phyloP scores from a whole-genome alignment of 2,329 filamentous ascomycete species.

The Pestalotiopsis sp. region DNA sequence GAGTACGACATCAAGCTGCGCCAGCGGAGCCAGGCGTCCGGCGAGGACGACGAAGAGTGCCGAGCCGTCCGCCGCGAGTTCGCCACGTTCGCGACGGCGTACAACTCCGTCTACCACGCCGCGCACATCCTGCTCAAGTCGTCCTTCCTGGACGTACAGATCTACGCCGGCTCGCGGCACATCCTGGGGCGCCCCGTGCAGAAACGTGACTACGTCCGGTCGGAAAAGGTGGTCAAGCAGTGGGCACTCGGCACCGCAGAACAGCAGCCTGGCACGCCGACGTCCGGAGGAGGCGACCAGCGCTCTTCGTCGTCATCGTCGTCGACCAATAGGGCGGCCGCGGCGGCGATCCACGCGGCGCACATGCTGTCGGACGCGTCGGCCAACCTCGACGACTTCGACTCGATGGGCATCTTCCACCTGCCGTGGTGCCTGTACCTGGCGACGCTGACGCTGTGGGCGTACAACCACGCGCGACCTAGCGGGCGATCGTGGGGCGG shows the following conservation, averaged over 20 bases:
- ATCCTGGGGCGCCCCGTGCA: constrained; percentile 61
- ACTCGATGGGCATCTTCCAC: constrained; percentile 59
- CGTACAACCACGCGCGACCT: constrained; percentile 50
- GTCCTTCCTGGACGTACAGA: constrained; percentile 64
- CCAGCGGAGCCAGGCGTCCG: constrained; percentile 25
- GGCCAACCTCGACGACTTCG: constrained; percentile 50
- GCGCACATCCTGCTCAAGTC: constrained; percentile 59
- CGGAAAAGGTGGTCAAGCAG: constrained; percentile 50
- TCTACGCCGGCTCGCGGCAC: constrained; percentile 61
- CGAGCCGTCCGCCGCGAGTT: constrained; percentile 38
- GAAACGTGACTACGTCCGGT: constrained; percentile 51
- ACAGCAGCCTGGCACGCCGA: background rate
- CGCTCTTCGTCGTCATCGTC: background rate
- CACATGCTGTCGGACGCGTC: constrained; percentile 53
- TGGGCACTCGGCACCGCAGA: constrained; percentile 37
- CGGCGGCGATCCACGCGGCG: constrained; percentile 57
- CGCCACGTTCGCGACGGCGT: constrained; percentile 49
- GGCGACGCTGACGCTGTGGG: constrained; percentile 61
- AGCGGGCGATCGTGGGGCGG: constrained; percentile 13
- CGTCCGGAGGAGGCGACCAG: background rate
- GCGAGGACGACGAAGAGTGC: constrained; percentile 24
- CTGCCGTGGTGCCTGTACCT: constrained; percentile 66
- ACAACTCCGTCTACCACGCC: constrained; percentile 60
- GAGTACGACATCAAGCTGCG: constrained; percentile 28
- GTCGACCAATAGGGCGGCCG: constrained; percentile 33